A percentile compares a stretch with the other conserved stretches of the same genome.
Evolutionary conservation across 129 eudicot genomes (phyloP).

Genomic region (Pseudognaphalium luteoalbum): DNA sequence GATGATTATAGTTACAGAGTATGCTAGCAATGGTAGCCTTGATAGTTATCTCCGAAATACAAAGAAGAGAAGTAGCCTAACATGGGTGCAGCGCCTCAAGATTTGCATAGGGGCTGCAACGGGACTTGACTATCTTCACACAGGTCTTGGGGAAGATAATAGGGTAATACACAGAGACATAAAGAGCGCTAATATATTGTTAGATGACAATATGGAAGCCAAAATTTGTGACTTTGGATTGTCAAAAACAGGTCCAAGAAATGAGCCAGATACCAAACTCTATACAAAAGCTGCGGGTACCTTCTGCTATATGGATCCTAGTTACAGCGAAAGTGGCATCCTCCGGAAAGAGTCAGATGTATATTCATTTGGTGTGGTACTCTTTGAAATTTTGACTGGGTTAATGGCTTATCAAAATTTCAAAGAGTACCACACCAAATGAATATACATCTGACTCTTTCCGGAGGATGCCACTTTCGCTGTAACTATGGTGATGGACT

Average conservation of each 20-base stretch:
- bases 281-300: neutral
- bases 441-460: neutral
- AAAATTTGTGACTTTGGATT: neutral
- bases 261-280: neutral
- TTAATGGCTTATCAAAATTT: neutral
- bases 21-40: neutral
- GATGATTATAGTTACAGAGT: neutral
- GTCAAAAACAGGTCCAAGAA: neutral
- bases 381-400: neutral
- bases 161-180: no score
- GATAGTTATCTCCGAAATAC: neutral
- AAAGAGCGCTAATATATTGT: neutral
- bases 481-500: neutral
- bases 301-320: neutral
- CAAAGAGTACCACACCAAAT: neutral
- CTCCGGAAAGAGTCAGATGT: neutral
- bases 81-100: neutral
- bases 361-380: neutral
- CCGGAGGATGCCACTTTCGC: neutral
- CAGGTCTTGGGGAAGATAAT: neutral
- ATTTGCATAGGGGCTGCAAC: neutral
- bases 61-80: neutral
- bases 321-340: neutral
- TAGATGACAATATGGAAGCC: neutral
- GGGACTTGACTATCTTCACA: slow-evolving; percentile 1